A percentile compares a stretch with the other conserved stretches of the same genome.
These are phyloP conservation scores for Aspergillus jensenii DNA, from an alignment of 2,329 filamentous ascomycete genomes.

Conservation along the genomic window DNA sequence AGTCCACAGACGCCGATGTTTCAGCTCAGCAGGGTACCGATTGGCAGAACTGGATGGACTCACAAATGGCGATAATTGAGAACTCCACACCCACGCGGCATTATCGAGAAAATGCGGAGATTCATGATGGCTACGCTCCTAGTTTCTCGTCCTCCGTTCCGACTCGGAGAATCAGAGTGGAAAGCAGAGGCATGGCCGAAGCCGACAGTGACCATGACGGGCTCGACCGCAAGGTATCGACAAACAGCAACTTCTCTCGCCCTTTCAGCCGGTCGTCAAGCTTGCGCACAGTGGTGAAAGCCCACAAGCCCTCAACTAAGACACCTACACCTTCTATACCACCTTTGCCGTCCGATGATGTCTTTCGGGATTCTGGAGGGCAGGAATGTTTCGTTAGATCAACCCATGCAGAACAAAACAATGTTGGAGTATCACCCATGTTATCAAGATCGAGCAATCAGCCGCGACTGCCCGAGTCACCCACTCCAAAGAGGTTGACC, in stretches of 20 bases:
- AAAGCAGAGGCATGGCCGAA: not conserved
- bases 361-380: not conserved
- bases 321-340: slow-evolving; percentile 1
- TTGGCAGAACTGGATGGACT: slow-evolving; percentile 41
- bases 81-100: slow-evolving; percentile 30
- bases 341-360: not conserved
- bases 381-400: slow-evolving; percentile 3
- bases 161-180: not conserved
- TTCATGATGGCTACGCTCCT: slow-evolving; percentile 27
- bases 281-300: slow-evolving; percentile 21
- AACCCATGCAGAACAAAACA: not conserved
- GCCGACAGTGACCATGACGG: not conserved
- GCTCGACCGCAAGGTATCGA: slow-evolving; percentile 6
- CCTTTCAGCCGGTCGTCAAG: slow-evolving; percentile 37
- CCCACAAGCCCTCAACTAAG: slow-evolving; percentile 3
- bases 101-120: slow-evolving; percentile 40
- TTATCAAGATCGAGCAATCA: slow-evolving; percentile 23
- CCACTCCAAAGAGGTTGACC: slow-evolving; percentile 27
- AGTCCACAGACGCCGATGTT: not conserved
- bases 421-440: slow-evolving; percentile 22
- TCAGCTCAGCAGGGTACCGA: slow-evolving; percentile 29
- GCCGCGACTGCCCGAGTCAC: slow-evolving; percentile 27
- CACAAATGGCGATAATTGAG: slow-evolving; percentile 36
- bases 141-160: slow-evolving; percentile 8
- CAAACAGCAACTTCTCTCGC: slow-evolving; percentile 37